Base-by-base conservation (phyloP, 768 basidiomycete species). In the Auriscalpium microsporum region DNA sequence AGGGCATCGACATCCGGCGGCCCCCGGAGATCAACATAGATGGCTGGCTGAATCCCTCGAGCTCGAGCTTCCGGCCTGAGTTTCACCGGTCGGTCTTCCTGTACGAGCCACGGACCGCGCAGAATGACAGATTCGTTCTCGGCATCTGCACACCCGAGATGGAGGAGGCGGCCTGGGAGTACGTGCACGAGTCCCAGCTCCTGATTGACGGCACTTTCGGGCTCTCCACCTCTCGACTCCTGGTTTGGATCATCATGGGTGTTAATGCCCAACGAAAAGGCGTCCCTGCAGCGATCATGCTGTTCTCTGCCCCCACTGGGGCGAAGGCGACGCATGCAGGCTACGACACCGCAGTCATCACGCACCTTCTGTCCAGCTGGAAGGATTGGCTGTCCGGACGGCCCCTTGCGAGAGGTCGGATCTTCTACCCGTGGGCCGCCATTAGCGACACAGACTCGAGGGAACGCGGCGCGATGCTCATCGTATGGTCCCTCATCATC, bases 401-500 rank as follows among this genome's bases (percentile, higher is more conserved):
- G 1, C 3, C 19, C 10, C 28, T 33, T 10, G 19, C 48, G 2
- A 3, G 28, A 13, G 34, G 21, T 3, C n/a, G 14, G 21, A 70
- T 68, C 65, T 72, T 73, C 57, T 17, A 53, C 5, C 64, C 66
- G 2, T 47, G 10, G 10, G 61, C 64, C 16, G 57, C 49, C n/a
- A 58, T 58, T 6, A 72, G 70, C 16, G 69, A 72, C 53, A 73
- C 70, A 1, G 69, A 73, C 48, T 45, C 54, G 2, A 68, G 63
- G 48, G 70, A 72, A 50, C 65, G 64, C 4, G 65, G 53, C 2
- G 69, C 69, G 2, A 64, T 73, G 2, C 34, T 70, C 11, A 28
- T 28, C 13, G 60, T 69, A 13, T 71, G 58, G 54, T 64, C 67
- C 1, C 8, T 34, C 9, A 66, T 71, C 34, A 38, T 57, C 10